Conservation (phyloP, 768 basidiomycete species). For the Tulasnella sp. region DNA sequence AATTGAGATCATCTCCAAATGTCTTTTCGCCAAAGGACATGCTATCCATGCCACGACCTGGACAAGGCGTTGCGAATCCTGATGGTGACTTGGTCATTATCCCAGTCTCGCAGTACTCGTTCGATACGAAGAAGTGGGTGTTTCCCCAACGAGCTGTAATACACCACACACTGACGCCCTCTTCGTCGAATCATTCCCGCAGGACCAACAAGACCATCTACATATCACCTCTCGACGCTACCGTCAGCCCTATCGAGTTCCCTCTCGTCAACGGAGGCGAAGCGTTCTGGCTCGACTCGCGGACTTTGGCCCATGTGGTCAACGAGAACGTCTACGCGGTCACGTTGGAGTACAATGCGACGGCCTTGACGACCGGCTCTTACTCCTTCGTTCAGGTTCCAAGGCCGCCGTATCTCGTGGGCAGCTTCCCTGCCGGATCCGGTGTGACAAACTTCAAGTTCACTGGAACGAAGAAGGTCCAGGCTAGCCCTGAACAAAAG, state of each 20-base stretch:
- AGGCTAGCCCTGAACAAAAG: not conserved
- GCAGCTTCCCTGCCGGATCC: slow-evolving; percentile 9
- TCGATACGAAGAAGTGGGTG: slow-evolving; percentile 61
- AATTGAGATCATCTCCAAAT: slow-evolving; percentile 45
- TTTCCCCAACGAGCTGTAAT: not conserved
- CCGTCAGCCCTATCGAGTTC: slow-evolving; percentile 40
- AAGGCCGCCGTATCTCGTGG: slow-evolving; percentile 44
- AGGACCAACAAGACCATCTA: slow-evolving; percentile 64
- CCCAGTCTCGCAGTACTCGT: slow-evolving; percentile 54
- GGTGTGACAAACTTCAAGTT: slow-evolving; percentile 50
- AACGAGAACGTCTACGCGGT: slow-evolving; percentile 51
- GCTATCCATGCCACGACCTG: slow-evolving; percentile 56
- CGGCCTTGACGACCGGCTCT: slow-evolving; percentile 26
- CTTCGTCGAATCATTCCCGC: not conserved
- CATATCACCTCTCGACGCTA: slow-evolving; percentile 46
- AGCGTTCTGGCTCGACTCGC: slow-evolving; percentile 63
- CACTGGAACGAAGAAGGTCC: slow-evolving; percentile 27
- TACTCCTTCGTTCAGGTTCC: slow-evolving; percentile 41
- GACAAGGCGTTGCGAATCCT: slow-evolving; percentile 51
- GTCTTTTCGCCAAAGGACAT: slow-evolving; percentile 63
- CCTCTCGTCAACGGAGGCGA: slow-evolving; percentile 54
- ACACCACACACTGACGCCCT: not conserved
- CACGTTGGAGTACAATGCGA: slow-evolving; percentile 34
- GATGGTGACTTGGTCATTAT: slow-evolving; percentile 59
- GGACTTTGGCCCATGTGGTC: slow-evolving; percentile 56